These are phyloP conservation scores for Umbellularia californica DNA, from an alignment of 164 flowering plant genomes.

Conservation along the genomic window DNA sequence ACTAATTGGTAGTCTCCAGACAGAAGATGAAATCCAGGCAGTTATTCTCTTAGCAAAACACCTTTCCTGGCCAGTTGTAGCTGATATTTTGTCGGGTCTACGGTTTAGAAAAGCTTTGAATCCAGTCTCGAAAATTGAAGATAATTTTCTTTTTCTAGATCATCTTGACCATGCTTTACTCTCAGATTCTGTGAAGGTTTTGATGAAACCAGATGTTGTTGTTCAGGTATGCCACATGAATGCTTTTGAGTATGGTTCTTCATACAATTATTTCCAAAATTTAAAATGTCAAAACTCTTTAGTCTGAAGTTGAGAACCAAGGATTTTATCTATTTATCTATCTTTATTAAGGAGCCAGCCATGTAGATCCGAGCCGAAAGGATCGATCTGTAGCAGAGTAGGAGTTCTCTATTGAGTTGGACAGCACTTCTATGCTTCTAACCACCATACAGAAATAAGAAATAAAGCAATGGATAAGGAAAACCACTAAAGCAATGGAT, in stretches of 20 bases:
- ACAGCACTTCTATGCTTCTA: too few relatives aligned
- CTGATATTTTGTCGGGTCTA: constrained; percentile 86
- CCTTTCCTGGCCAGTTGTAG: constrained; percentile 82
- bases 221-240: constrained; percentile 57
- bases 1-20: constrained; percentile 60
- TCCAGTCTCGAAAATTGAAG: constrained; percentile 34
- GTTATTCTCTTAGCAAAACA: constrained; percentile 71
- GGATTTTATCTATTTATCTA: too few relatives aligned
- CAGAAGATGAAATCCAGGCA: constrained; percentile 92
- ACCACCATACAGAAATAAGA: too few relatives aligned
- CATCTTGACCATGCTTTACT: constrained; percentile 83
- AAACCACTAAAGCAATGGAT: too few relatives aligned
- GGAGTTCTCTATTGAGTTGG: too few relatives aligned
- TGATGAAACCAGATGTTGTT: constrained; percentile 60
- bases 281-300: neutral
- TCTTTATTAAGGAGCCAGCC: too few relatives aligned
- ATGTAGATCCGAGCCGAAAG: too few relatives aligned
- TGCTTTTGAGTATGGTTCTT: neutral
- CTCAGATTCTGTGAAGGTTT: constrained; percentile 47
- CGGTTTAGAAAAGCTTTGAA: constrained; percentile 54
- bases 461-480: too few relatives aligned
- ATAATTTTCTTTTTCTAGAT: constrained; percentile 60
- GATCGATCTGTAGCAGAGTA: too few relatives aligned
- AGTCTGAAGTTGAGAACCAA: neutral
- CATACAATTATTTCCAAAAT: too few relatives aligned